Base-by-base conservation (phyloP, 2,329 filamentous ascomycete species). In the Emergomyces orientalis region DNA sequence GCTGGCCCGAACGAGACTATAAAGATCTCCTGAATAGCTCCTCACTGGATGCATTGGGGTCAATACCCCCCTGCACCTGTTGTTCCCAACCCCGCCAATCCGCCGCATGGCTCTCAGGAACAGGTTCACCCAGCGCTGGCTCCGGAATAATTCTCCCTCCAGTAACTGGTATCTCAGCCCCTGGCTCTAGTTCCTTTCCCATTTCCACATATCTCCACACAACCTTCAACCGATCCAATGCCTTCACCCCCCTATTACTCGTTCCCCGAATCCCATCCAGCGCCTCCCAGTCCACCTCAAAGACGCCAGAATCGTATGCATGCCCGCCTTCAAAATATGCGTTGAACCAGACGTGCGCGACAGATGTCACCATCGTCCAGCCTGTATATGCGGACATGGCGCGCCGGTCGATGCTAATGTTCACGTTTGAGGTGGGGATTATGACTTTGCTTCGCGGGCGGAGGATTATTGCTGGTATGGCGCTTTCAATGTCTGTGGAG, bases 281-380 rank as follows among this genome's bases (percentile, higher is more conserved):
- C 25, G 81, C 82, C 22, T 89, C 86, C 86, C 87, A 90, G n/a
- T 84, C 82, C 32, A 86, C 85, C 65, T 87, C 84, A 71, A 89
- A 90, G 7, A 88, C 80, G 11, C 87, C 93, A 11, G 83, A 89
- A 52, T 87, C 82, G 58, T 88, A 82, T 0, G 90, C 81, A 19
- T 80, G 77, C 30, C 89, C 90, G 54, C 92, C 91, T 76, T 97
- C 94, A 70, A 97, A 97, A 75, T 87, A 97, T 1, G 87, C 81
- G 71, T 99, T 99, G 80, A 97, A 96, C 94, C 94, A 99, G 19
- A 96, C 90, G 71, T 97, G 93, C 0, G 92, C 92, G 11, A 97
- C 87, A 0, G 92, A 87, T 0, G 93, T 96, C 3, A 97, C 91
- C 86, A 97, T 90, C 0, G 90, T 91, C 68, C 90, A 84, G 0